Evolutionary conservation across 2,329 filamentous ascomycete species (phyloP).

Genomic region (Fusarium chaquense): DNA sequence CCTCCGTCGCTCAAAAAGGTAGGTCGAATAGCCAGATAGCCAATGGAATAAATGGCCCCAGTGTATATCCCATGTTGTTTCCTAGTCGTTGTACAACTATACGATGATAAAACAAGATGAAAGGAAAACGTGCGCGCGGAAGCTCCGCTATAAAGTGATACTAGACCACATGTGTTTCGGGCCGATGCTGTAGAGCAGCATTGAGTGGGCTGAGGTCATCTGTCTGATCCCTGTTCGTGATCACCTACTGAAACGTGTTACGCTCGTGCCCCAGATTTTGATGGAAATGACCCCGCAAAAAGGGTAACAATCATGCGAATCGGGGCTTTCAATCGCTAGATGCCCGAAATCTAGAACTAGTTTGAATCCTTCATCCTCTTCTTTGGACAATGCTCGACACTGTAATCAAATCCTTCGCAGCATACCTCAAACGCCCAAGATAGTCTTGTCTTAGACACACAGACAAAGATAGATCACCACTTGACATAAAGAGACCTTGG

Average conservation of each 20-base stretch:
- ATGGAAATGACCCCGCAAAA: constrained; percentile 29
- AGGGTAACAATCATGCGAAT: background rate
- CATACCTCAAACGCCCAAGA: constrained; percentile 1
- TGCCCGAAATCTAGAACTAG: background rate
- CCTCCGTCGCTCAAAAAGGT: constrained; percentile 15
- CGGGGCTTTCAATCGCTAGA: background rate
- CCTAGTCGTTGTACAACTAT: background rate
- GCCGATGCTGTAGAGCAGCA: constrained; percentile 4
- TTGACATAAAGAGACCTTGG: background rate
- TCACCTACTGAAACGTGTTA: constrained; percentile 22
- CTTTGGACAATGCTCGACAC: constrained; percentile 10
- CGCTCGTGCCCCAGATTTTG: constrained; percentile 17
- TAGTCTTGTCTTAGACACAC: background rate
- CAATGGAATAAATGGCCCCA: constrained; percentile 1
- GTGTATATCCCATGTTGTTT: background rate
- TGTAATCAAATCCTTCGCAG: constrained; percentile 27
- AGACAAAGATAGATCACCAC: background rate
- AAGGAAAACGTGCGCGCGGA: constrained; percentile 15
- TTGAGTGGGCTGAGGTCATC: constrained; percentile 11
- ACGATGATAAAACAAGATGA: background rate
- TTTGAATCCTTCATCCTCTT: constrained; percentile 2
- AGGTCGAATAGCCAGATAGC: background rate
- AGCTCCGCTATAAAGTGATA: constrained; percentile 27
- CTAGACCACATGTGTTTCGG: constrained; percentile 14
- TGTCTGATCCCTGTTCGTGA: constrained; percentile 17